Evolutionary conservation across 2,329 filamentous ascomycete species (phyloP), one percentile per base, ranked within the genome.

Genomic region (Onygenales sp.): DNA sequence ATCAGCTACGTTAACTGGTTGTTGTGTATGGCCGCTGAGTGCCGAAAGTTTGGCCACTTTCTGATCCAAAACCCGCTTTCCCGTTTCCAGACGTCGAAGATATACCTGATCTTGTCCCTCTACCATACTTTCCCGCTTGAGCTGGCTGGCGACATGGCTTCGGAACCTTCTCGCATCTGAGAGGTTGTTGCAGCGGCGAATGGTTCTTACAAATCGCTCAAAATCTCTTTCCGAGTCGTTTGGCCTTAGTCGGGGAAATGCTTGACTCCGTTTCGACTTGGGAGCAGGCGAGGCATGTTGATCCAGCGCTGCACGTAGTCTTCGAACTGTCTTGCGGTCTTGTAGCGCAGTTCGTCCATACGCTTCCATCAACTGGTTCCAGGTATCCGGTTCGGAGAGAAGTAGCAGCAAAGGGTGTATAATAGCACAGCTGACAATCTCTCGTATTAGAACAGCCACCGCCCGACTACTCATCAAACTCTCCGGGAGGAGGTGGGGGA

Each of bases 331-430:
- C 58, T 95, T 97, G 39, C 94, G 83, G 67, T 98, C 94, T 68
- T 97, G 93, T 42, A 98, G 77, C 74, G 95, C 86, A 31, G 86
- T 86, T 49, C 88, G 84, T 14, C 90, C 84, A 69, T 86, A 89
- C 53, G 85, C 91, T 69, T 97, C 92, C 78, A 97, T 89, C 55
- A 95, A 71, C 68, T 96, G 91, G 63, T 98, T 97, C 92, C 92
- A 98, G 7, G 87, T 95, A 72, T 98, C 94, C 1, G 94, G 91
- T 61, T 98, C 92, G 4, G 88, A 82, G 14, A 98, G 74, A 57
- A 90, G 75, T 62, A 86, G 83, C 65, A 96, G 78, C 21, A 94
- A 74, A 0, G 93, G 93, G 42, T 83, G 84, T 39, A 98, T 74
- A 40, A 98, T 85, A n/a, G 89, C 88, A 68, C 93, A 96, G 21